Evolutionary conservation across 176 grass and related monocot species (phyloP).

Genomic region (Themeda triandra): DNA sequence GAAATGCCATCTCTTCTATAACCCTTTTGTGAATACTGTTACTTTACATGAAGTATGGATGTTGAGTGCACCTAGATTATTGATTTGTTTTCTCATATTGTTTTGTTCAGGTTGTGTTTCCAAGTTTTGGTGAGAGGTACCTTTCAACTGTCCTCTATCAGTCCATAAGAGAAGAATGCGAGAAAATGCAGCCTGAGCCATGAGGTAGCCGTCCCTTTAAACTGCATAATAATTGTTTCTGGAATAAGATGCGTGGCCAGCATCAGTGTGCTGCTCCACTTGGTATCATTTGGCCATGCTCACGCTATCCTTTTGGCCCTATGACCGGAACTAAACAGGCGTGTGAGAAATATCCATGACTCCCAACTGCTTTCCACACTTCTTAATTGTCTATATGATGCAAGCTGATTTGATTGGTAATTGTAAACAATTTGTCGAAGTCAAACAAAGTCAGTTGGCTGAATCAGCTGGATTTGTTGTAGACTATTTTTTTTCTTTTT

Average conservation of each 20-base stretch:
- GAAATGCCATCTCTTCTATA: background rate
- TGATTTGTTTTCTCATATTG: background rate
- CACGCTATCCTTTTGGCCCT: background rate
- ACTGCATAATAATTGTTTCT: slow-evolving; percentile 24
- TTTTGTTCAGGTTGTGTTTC: slow-evolving; percentile 73
- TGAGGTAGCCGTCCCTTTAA: slow-evolving; percentile 32
- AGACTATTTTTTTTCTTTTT: background rate
- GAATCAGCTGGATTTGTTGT: background rate
- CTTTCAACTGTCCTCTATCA: slow-evolving; percentile 80
- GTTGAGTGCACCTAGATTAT: background rate
- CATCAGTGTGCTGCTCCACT: background rate
- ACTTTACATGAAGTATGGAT: background rate
- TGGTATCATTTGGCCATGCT: background rate
- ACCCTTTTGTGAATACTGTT: background rate
- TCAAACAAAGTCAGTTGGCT: background rate
- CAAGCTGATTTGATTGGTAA: background rate
- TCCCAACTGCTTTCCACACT: background rate
- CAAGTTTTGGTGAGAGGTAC: slow-evolving; percentile 97
- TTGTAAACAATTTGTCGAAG: background rate
- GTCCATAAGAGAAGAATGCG: slow-evolving; percentile 80
- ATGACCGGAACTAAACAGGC: background rate
- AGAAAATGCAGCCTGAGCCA: slow-evolving; percentile 85
- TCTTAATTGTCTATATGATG: background rate
- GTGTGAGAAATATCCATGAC: background rate
- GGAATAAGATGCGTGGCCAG: slow-evolving; percentile 10